phyloP scores from a whole-genome alignment of 805 yeast species.

The Kuraishia cidri region DNA sequence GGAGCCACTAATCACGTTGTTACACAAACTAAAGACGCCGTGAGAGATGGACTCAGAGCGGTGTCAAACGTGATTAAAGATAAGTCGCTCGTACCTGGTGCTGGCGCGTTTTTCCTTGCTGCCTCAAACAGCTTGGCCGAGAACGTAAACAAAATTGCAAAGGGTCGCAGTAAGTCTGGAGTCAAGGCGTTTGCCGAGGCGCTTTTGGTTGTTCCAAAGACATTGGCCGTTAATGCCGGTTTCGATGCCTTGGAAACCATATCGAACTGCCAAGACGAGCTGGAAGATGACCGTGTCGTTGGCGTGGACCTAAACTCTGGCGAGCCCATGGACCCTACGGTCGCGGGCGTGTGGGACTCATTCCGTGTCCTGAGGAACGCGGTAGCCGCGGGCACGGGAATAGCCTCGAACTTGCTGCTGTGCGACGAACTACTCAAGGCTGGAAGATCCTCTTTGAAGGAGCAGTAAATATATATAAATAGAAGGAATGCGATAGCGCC shows the following conservation, averaged over 20 bases:
- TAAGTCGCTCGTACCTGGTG: slow-evolving; percentile 86
- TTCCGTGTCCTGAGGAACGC: slow-evolving; percentile 92
- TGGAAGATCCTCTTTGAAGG: slow-evolving; percentile 84
- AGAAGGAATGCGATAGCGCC: not conserved
- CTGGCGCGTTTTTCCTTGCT: slow-evolving; percentile 89
- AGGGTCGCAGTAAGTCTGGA: slow-evolving; percentile 87
- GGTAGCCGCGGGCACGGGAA: slow-evolving; percentile 85
- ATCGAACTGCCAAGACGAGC: slow-evolving; percentile 83
- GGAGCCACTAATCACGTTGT: slow-evolving; percentile 88
- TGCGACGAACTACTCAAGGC: slow-evolving; percentile 97
- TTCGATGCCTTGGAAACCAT: slow-evolving; percentile 87
- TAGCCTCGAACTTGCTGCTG: slow-evolving; percentile 81
- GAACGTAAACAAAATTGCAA: slow-evolving; percentile 45
- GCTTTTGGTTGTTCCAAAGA: slow-evolving; percentile 84
- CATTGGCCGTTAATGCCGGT: slow-evolving; percentile 87
- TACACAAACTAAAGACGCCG: slow-evolving; percentile 92
- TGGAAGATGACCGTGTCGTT: slow-evolving; percentile 69
- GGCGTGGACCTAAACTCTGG: slow-evolving; percentile 91
- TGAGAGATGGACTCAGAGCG: slow-evolving; percentile 93
- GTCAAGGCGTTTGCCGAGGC: slow-evolving; percentile 92
- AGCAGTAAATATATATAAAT: not conserved
- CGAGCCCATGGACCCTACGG: slow-evolving; percentile 90
- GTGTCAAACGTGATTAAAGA: slow-evolving; percentile 89
- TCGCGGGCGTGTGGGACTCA: slow-evolving; percentile 96
- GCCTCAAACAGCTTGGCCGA: slow-evolving; percentile 59